These are phyloP conservation scores for Funneliformis mosseae DNA, from an alignment of 192 early-diverging fungal genomes.

Conservation along the genomic window DNA sequence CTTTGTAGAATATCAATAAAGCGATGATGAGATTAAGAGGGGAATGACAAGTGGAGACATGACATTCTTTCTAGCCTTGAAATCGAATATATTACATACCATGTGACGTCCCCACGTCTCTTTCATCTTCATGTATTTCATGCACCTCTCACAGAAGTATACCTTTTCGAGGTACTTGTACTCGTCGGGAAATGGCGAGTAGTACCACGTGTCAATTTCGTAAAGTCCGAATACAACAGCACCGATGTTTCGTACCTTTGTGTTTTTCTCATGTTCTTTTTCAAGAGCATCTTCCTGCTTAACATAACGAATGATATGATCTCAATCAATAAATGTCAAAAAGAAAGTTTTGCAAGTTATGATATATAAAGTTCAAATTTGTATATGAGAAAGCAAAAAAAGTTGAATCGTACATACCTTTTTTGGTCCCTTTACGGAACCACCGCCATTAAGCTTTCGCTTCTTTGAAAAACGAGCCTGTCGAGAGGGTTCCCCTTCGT, in stretches of 20 bases:
- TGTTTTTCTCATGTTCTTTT: background rate
- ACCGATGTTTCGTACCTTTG: background rate
- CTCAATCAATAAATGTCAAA: background rate
- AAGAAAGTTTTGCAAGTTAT: background rate
- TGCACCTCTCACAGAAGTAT: constrained; percentile 89
- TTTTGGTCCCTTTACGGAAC: background rate
- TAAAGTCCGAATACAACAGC: constrained; percentile 72
- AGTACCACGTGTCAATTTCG: constrained; percentile 92
- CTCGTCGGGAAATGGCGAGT: constrained; percentile 92
- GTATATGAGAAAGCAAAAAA: background rate
- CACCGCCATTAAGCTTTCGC: background rate
- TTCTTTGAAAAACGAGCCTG: background rate
- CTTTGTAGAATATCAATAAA: constrained; percentile 38
- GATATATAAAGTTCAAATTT: background rate
- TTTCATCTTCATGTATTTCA: constrained; percentile 89
- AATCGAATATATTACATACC: constrained; percentile 40
- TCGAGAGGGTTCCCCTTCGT: background rate
- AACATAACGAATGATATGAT: background rate
- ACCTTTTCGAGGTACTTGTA: constrained; percentile 70
- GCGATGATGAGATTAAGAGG: background rate
- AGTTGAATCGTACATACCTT: background rate
- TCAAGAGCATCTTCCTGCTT: background rate
- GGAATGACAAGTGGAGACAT: background rate
- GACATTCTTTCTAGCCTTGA: constrained; percentile 13
- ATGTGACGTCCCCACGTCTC: constrained; percentile 66